phyloP scores from a whole-genome alignment of 73 alveolate genomes.

The Blepharisma japonicum region DNA sequence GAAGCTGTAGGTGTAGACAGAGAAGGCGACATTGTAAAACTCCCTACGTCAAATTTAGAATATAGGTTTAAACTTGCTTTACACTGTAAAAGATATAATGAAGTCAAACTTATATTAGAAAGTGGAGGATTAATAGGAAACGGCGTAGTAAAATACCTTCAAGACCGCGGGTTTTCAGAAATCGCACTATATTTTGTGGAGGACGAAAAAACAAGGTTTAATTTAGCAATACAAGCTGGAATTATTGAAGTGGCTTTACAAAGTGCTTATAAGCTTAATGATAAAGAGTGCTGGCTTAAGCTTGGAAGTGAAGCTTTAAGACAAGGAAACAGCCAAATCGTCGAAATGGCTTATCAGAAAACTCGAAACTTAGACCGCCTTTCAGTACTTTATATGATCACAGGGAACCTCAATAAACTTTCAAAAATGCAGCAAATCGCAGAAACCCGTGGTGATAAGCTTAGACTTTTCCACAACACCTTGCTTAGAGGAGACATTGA shows the following conservation, averaged over 20 bases:
- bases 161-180: conserved; percentile 58
- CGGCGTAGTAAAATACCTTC: conserved; percentile 44
- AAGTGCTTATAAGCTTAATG: conserved; percentile 76
- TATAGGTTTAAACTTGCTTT: conserved; percentile 56
- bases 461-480: conserved; percentile 65
- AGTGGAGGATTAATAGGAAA: conserved; percentile 55
- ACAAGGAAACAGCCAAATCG: conserved; percentile 89
- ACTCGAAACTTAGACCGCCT: conserved; percentile 79
- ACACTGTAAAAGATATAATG: conserved; percentile 41
- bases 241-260: conserved; percentile 87
- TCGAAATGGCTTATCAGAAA: conserved; percentile 88
- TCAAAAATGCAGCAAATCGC: conserved; percentile 72
- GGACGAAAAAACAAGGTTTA: conserved; percentile 63
- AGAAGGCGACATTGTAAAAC: conserved; percentile 41
- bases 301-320: conserved; percentile 84
- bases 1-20: conserved; percentile 39
- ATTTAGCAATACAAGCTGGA: conserved; percentile 87
- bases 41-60: conserved; percentile 44
- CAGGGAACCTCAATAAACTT: conserved; percentile 69
- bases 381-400: conserved; percentile 76
- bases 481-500: conserved; percentile 65
- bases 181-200: conserved; percentile 63
- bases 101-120: conserved; percentile 45
- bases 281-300: conserved; percentile 77
- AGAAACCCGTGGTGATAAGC: conserved; percentile 56